phyloP scores from a whole-genome alignment of 1,139 yeast species.

The Zygosaccharomyces pseudobailii region DNA sequence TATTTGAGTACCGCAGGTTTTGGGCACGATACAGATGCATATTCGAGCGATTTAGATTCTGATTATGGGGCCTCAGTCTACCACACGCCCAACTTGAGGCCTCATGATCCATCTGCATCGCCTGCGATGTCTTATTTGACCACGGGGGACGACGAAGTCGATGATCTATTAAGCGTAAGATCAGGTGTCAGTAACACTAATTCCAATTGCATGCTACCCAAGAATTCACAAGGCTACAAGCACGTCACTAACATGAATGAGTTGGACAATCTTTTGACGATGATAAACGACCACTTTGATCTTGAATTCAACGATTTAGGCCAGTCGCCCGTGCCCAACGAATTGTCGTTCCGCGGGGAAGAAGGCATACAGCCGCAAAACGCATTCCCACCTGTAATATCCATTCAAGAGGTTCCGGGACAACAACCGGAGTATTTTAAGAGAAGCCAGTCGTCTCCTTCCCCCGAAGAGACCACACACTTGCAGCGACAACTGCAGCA shows the following conservation, averaged over 20 bases:
- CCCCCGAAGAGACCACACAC: neutral
- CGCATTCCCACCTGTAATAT: conserved; percentile 23
- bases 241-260: conserved; percentile 21
- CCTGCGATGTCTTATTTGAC: conserved; percentile 23
- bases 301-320: conserved; percentile 8
- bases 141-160: conserved; percentile 26
- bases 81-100: conserved; percentile 14
- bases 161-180: conserved; percentile 29
- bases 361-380: conserved; percentile 2
- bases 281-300: conserved; percentile 8
- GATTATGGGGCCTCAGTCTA: conserved; percentile 9
- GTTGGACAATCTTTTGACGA: conserved; percentile 17
- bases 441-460: neutral
- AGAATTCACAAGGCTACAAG: conserved; percentile 24
- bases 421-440: conserved; percentile 7
- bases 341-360: conserved; percentile 1
- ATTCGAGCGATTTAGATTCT: conserved; percentile 9
- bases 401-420: conserved; percentile 24
- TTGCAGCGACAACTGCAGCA: neutral
- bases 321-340: conserved; percentile 5
- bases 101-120: conserved; percentile 15
- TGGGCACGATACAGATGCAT: conserved; percentile 6
- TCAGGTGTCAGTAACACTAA: conserved; percentile 18
- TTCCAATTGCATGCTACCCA: conserved; percentile 20
- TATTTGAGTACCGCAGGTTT: conserved; percentile 7